Evolutionary conservation across 1,284 basidiomycete species (phyloP).

Genomic region (Ganoderma lucidum): DNA sequence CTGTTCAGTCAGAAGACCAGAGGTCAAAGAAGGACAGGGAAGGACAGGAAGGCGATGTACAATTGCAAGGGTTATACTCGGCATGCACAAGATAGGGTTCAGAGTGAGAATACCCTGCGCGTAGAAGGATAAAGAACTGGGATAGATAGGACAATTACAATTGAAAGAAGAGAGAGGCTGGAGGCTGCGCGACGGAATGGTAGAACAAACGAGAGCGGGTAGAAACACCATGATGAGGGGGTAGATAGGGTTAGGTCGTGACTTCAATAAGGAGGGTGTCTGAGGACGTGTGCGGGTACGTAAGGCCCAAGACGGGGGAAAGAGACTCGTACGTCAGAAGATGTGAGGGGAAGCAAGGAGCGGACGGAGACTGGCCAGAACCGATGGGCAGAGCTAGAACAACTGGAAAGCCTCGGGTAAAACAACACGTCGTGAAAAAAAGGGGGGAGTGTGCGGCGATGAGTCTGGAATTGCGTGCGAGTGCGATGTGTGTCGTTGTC

Average conservation of each 20-base stretch:
- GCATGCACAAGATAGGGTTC: constrained; percentile 9
- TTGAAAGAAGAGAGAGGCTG: not conserved
- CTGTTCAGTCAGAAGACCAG: not conserved
- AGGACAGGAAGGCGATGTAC: constrained; percentile 11
- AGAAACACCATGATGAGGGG: constrained; percentile 9
- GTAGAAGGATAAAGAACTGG: constrained; percentile 11
- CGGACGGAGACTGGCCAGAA: constrained; percentile 15
- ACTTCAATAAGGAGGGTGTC: constrained; percentile 1
- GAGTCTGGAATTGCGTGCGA: constrained; percentile 35
- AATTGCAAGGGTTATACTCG: constrained; percentile 21
- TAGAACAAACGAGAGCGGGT: constrained; percentile 14
- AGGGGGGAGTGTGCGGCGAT: constrained; percentile 30
- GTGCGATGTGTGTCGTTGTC: constrained; percentile 18
- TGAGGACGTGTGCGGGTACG: constrained; percentile 2
- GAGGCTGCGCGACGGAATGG: constrained; percentile 1
- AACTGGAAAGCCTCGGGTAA: constrained; percentile 30
- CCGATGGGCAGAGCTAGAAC: constrained; percentile 5
- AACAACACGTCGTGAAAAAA: constrained; percentile 31
- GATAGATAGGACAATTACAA: constrained; percentile 18
- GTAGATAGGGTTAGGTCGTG: constrained; percentile 13
- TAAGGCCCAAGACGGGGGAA: constrained; percentile 1
- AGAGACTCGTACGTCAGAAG: constrained; percentile 2
- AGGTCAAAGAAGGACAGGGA: constrained; percentile 4
- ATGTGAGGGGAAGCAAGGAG: constrained; percentile 14
- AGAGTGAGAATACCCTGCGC: not conserved